Conservation (phyloP, 768 basidiomycete species). For the Lyophyllum atratum region DNA sequence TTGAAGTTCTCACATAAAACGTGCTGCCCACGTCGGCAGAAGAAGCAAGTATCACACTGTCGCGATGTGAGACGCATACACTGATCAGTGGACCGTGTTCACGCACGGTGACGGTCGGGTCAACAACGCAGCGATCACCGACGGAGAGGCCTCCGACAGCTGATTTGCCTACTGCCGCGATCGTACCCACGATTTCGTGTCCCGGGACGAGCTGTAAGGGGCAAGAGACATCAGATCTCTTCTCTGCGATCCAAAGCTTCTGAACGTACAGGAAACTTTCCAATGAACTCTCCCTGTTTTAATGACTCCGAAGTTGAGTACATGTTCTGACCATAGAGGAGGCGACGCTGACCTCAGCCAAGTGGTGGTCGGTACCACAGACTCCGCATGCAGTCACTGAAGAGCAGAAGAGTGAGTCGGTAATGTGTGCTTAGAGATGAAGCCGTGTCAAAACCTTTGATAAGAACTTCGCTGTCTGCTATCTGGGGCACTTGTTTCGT, state of each 20-base stretch:
- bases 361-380: conserved; percentile 64
- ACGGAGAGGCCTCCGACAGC: conserved; percentile 56
- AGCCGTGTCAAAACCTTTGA: conserved; percentile 49
- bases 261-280: conserved; percentile 61
- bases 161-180: conserved; percentile 43
- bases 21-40: conserved; percentile 68
- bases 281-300: conserved; percentile 63
- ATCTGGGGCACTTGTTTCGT: conserved; percentile 53
- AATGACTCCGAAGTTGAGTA: conserved; percentile 21
- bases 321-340: not conserved
- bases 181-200: conserved; percentile 36
- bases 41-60: conserved; percentile 60
- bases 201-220: conserved; percentile 40
- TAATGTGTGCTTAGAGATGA: not conserved
- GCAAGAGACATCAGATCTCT: not conserved
- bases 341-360: conserved; percentile 46
- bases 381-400: conserved; percentile 47
- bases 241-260: not conserved
- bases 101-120: conserved; percentile 54
- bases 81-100: not conserved
- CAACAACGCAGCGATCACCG: conserved; percentile 71
- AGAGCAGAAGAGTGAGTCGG: not conserved
- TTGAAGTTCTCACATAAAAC: conserved; percentile 74
- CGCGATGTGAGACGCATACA: not conserved
- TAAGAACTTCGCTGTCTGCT: conserved; percentile 55